Evolutionary conservation across 228 moss, liverwort and hornwort genomes (phyloP), one percentile per base, ranked within the genome.

Genomic region (Sphagnum magellanicum): DNA sequence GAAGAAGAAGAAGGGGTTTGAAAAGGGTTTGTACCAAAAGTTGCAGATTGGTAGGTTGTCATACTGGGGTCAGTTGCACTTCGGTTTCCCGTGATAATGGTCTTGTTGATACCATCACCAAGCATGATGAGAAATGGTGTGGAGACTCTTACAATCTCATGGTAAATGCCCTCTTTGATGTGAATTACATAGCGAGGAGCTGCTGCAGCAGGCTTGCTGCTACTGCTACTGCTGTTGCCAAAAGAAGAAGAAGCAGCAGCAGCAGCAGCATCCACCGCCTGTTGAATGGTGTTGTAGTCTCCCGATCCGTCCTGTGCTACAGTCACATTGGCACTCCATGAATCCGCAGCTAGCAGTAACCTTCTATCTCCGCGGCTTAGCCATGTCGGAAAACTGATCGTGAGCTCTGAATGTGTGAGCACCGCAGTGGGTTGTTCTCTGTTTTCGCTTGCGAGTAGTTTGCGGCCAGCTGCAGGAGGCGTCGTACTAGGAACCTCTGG

Each of bases 41-140:
- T 92, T 4, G 88, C 90, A 10, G 87, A 80, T 52, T 74, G 68
- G 67, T 81, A 82, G 60, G 95, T 89, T 47, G 90, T 84, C 6
- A 83, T 46, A 10, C 67, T 60, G 8, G 59, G 13, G 61, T 81
- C 72, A 11, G 69, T 57, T 50, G 87, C 90, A 7, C 81, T 95
- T n/a, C 61, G 59, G 7, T 72, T 87, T 48, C 83, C 87, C 1
- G 84, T 80, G 51, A 92, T 85, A 59, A 95, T 61, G 0, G 92
- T 95, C 15, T 61, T 71, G 53, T 80, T 73, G 51, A 82, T 57
- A 4, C 94, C 94, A 8, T 88, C 94, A 17, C 95, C 95, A 6
- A 83, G 8, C 6, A 92, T 75, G 79, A 90, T 79, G 8, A 95
- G 0, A 60, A 85, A 79, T 13, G 68, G 51, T 5, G 16, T 53